Base-by-base conservation (phyloP, 73 alveolate species). In the Stentor coeruleus region DNA sequence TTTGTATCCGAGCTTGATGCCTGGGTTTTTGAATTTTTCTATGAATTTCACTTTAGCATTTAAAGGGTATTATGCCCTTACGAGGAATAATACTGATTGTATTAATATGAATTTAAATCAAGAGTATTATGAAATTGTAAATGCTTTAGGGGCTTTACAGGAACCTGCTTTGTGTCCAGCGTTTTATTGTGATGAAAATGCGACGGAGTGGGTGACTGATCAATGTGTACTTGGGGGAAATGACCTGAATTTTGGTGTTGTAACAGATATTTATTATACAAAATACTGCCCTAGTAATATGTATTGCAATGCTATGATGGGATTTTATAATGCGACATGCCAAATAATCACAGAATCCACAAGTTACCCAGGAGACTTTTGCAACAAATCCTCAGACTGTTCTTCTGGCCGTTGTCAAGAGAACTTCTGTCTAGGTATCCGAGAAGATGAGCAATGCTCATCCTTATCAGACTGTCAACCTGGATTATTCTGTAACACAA, bases 341-440 rank as follows among this genome's bases (percentile, higher is more conserved):
- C n/a, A n/a, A n/a, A n/a, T n/a, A n/a, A n/a, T n/a, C n/a, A n/a
- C n/a, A n/a, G n/a, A n/a, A n/a, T n/a, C n/a, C 26, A 37, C 37
- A 28, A 11, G 40, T 15, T 33, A 66, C 41, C 40, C 79, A 11
- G 79, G 79, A 1, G 79, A 66, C 37, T 66, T 28, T 31, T 66
- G 79, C 79, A 66, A 66, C n/a, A 33, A 66, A 33, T 28, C n/a
- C 37, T 20, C 11, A 33, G 42, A 20, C 39, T 66, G 79, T 66
- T 37, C 79, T 0, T 66, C 79, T 20, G 79, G 79, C 1, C n/a
- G n/a, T 31, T 66, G 79, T 31, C 20, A 26, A 26, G 37, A 66
- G 11, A 20, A 66, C 1, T 20, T 66, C 1, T 66, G 79, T 31
- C 37, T 31, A 26, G 79, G 79, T 14, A 31, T 2, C 1, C 26